Base-by-base conservation (phyloP, 805 yeast species). In the Candida caryicola region DNA sequence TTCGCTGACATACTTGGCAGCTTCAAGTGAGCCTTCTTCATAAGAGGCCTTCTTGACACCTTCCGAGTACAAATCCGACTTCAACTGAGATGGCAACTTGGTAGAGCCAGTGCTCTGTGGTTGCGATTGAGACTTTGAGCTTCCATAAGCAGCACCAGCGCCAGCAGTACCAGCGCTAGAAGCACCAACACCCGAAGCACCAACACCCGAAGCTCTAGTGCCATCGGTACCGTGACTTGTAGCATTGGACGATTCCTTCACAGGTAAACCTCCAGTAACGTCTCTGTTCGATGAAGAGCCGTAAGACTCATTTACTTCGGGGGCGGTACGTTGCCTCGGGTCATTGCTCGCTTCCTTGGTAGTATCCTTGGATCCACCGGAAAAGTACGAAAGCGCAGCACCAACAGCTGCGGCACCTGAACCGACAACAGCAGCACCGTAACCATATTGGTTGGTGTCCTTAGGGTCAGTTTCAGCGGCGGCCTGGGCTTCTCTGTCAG, bases 21-120 rank as follows among this genome's bases (percentile, higher is more conserved):
- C 44, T 12, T 32, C 19, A n/a, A 33, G 37, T 26, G 37, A 40
- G 8, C 56, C 56, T 3, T 47, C 49, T 26, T 51, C 57, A 36
- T 47, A 44, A 16, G 51, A 34, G 6, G 43, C 53, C 19, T 37
- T 27, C 17, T 31, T 43, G 14, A 17, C 32, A 23, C 44, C 46
- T 17, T 39, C 43, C 7, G 17, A 12, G 10, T 21, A 21, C 25
- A 21, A 10, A 7, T 21, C 25, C 10, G 25, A 21, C 25, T 21
- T 21, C 25, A 21, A 21, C 10, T 21, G 25, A 10, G 25, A n/a
- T n/a, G n/a, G n/a, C n/a, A n/a, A n/a, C n/a, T n/a, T n/a, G n/a
- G n/a, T n/a, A n/a, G n/a, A n/a, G n/a, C n/a, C n/a, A n/a, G n/a
- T n/a, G n/a, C n/a, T n/a, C n/a, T n/a, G n/a, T n/a, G n/a, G n/a